phyloP scores from a whole-genome alignment of 2,329 filamentous ascomycete genomes.

The Daldinia eschscholtzii region DNA sequence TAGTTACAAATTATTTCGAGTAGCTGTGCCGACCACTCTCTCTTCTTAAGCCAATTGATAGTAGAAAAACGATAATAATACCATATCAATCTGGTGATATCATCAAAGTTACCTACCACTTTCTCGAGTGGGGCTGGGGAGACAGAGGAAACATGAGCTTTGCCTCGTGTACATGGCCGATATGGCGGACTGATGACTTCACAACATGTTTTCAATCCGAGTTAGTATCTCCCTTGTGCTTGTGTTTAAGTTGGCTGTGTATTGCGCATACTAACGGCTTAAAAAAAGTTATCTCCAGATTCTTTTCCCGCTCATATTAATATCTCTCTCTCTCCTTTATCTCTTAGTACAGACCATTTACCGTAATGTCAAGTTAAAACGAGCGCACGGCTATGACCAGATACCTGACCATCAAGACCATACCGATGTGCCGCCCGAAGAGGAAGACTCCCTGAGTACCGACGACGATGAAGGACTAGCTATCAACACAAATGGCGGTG shows the following conservation, averaged over 20 bases:
- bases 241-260: conserved; percentile 6
- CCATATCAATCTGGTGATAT: conserved; percentile 39
- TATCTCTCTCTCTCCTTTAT: conserved; percentile 76
- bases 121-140: conserved; percentile 41
- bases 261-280: conserved; percentile 28
- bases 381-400: conserved; percentile 68
- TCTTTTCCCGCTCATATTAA: conserved; percentile 79
- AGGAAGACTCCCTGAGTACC: conserved; percentile 60
- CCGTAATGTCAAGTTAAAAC: conserved; percentile 65
- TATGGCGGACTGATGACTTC: conserved; percentile 75
- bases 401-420: conserved; percentile 63
- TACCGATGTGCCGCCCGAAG: conserved; percentile 65
- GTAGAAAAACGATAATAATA: conserved; percentile 11
- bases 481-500: conserved; percentile 62
- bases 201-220: conserved; percentile 74
- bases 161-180: conserved; percentile 67
- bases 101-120: conserved; percentile 33
- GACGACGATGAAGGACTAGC: conserved; percentile 72
- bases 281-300: conserved; percentile 79
- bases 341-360: conserved; percentile 71
- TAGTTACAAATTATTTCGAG: conserved; percentile 10
- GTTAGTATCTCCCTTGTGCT: conserved; percentile 62
- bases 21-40: conserved; percentile 23
- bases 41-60: conserved; percentile 22
- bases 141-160: conserved; percentile 55